Conservation (phyloP, 2,329 filamentous ascomycete genomes). For the Cordyceps javanica region DNA sequence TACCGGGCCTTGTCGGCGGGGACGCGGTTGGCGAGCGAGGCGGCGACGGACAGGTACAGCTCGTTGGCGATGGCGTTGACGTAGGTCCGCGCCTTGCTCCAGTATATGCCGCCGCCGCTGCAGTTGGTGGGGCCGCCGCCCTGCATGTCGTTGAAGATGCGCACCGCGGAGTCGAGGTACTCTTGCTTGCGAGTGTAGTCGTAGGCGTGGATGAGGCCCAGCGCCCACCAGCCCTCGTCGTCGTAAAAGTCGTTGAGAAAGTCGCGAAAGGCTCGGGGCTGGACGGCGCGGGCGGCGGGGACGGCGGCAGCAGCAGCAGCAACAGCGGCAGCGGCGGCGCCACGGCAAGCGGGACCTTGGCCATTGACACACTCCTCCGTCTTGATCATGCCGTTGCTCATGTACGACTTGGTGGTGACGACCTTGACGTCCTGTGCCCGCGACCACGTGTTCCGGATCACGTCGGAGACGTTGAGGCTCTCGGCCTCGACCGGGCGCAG, state of each 20-base stretch:
- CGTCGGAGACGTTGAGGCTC: constrained; percentile 31
- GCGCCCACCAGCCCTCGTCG: constrained; percentile 58
- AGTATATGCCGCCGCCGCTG: constrained; percentile 50
- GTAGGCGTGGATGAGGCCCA: constrained; percentile 51
- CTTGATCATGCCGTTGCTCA: constrained; percentile 27
- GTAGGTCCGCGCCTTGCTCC: constrained; percentile 45
- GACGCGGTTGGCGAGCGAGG: constrained; percentile 46
- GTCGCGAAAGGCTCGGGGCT: constrained; percentile 24
- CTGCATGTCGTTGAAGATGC: constrained; percentile 52
- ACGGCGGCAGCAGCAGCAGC: too few relatives aligned
- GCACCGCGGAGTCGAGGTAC: constrained; percentile 47
- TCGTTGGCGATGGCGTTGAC: constrained; percentile 55
- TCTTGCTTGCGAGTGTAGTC: constrained; percentile 44
- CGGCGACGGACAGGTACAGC: constrained; percentile 48
- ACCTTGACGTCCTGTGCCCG: constrained; percentile 37
- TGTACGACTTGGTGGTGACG: constrained; percentile 32
- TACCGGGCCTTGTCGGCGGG: constrained; percentile 31
- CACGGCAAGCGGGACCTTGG: background rate
- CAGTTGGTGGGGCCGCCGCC: constrained; percentile 41
- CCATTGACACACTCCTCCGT: constrained; percentile 31
- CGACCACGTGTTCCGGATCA: constrained; percentile 39
- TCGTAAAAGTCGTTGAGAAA: constrained; percentile 52
- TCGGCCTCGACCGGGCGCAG: constrained; percentile 30
- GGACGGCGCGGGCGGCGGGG: background rate
- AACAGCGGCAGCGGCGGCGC: background rate